These are phyloP conservation scores for Ailanthus altissimus DNA, from an alignment of 345 rosid genomes.

Conservation along the genomic window DNA sequence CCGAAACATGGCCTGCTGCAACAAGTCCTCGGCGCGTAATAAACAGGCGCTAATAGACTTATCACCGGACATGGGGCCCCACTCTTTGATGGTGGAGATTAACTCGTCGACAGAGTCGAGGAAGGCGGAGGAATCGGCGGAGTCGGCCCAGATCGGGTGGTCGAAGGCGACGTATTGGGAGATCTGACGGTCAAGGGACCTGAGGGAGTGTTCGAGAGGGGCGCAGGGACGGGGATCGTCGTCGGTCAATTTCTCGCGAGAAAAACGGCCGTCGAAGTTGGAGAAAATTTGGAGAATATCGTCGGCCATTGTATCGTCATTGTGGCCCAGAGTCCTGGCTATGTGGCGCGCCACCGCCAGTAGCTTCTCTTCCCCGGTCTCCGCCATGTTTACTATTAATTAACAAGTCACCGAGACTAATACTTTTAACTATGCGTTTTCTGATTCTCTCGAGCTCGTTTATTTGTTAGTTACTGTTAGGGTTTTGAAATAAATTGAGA, in stretches of 20 bases:
- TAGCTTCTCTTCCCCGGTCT: slow-evolving; percentile 90
- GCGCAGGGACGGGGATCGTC: slow-evolving; percentile 44
- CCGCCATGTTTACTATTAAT: slow-evolving; percentile 29
- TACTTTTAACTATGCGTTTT: no score
- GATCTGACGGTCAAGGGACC: slow-evolving; percentile 70
- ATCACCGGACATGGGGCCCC: slow-evolving; percentile 56
- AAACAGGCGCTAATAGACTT: slow-evolving; percentile 51
- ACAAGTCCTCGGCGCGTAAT: slow-evolving; percentile 71
- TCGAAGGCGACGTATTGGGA: slow-evolving; percentile 62
- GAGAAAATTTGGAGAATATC: slow-evolving; percentile 93
- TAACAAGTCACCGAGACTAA: neutral
- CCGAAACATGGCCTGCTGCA: slow-evolving; percentile 86
- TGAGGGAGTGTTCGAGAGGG: slow-evolving; percentile 52
- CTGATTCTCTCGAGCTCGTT: neutral
- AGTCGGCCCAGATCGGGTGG: slow-evolving; percentile 82
- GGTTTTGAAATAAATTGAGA: slow-evolving; percentile 1
- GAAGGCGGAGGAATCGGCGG: slow-evolving; percentile 70
- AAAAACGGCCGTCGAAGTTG: slow-evolving; percentile 80
- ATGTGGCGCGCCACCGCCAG: slow-evolving; percentile 91
- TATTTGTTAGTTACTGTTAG: neutral
- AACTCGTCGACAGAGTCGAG: slow-evolving; percentile 75
- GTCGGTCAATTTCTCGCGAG: slow-evolving; percentile 71
- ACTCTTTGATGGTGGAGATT: slow-evolving; percentile 47
- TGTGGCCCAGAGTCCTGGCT: slow-evolving; percentile 83
- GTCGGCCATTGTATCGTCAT: slow-evolving; percentile 82